Percentiles rank a stretch among this genome's conserved stretches.
These are phyloP conservation scores for Diaporthe sp. DNA, from an alignment of 2,329 filamentous ascomycete genomes.

Conservation along the genomic window DNA sequence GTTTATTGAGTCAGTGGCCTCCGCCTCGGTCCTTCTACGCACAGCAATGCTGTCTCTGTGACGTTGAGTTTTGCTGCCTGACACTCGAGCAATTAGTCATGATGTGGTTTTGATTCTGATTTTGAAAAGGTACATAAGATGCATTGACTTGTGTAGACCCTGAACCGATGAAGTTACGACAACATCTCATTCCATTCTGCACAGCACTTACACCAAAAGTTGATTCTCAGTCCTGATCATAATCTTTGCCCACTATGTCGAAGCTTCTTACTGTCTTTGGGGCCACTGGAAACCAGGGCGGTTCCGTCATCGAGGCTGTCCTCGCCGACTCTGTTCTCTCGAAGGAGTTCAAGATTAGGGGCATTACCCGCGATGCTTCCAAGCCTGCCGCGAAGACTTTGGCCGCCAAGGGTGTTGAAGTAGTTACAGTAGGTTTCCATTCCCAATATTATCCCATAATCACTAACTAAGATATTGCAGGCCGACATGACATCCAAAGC, in stretches of 20 bases:
- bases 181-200: no score
- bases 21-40: not conserved
- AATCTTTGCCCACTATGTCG: constrained; percentile 1
- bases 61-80: not conserved
- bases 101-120: not conserved
- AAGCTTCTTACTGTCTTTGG: constrained; percentile 58
- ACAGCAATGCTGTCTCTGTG: not conserved
- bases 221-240: no score
- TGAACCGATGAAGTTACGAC: no score
- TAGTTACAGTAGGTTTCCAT: not conserved
- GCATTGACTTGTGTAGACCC: no score
- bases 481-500: constrained; percentile 57
- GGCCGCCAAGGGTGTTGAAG: constrained; percentile 56
- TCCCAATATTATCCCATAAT: no score
- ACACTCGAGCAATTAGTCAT: not conserved
- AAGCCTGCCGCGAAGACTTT: constrained; percentile 58
- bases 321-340: constrained; percentile 62
- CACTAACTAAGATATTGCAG: constrained; percentile 42
- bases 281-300: constrained; percentile 64
- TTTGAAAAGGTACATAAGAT: not conserved
- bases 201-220: no score
- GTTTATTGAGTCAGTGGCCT: not conserved
- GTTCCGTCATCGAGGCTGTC: constrained; percentile 60
- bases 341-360: constrained; percentile 60
- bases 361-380: constrained; percentile 60